Evolutionary conservation across 805 yeast genomes (phyloP).

Genomic region (Kuraishia borneana): DNA sequence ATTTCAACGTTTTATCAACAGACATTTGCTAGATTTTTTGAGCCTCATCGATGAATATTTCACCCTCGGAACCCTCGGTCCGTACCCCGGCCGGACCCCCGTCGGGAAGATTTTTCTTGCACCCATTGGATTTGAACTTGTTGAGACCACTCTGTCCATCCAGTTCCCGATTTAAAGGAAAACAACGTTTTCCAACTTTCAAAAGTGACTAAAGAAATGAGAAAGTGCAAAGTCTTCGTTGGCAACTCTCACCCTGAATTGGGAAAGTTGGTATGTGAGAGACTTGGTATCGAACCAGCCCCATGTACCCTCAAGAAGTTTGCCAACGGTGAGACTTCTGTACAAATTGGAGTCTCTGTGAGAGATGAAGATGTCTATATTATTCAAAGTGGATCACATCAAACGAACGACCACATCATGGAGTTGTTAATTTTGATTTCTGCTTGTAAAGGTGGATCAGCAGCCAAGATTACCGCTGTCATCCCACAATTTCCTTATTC

Average conservation of each 20-base stretch:
- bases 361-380: constrained; percentile 96
- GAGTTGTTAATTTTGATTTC: constrained; percentile 86
- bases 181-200: too few species aligned
- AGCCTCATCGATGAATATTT: too few species aligned
- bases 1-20: too few species aligned
- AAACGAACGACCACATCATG: constrained; percentile 89
- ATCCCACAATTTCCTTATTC: constrained; percentile 97
- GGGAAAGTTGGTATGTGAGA: constrained; percentile 81
- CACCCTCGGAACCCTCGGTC: too few species aligned
- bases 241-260: constrained; percentile 96
- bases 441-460: constrained; percentile 97
- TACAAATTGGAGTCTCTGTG: constrained; percentile 88
- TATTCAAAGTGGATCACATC: constrained; percentile 84
- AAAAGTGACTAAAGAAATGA: constrained; percentile 40
- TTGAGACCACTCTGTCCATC: too few species aligned
- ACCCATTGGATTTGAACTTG: too few species aligned
- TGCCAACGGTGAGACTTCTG: constrained; percentile 96
- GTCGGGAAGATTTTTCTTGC: too few species aligned
- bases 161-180: too few species aligned
- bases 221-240: constrained; percentile 93
- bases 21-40: too few species aligned
- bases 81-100: too few species aligned
- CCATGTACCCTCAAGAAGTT: constrained; percentile 86
- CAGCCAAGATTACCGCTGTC: constrained; percentile 94
- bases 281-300: constrained; percentile 88